These are phyloP conservation scores for Pisolithus albus DNA, from an alignment of 768 basidiomycete species.

Conservation along the genomic window DNA sequence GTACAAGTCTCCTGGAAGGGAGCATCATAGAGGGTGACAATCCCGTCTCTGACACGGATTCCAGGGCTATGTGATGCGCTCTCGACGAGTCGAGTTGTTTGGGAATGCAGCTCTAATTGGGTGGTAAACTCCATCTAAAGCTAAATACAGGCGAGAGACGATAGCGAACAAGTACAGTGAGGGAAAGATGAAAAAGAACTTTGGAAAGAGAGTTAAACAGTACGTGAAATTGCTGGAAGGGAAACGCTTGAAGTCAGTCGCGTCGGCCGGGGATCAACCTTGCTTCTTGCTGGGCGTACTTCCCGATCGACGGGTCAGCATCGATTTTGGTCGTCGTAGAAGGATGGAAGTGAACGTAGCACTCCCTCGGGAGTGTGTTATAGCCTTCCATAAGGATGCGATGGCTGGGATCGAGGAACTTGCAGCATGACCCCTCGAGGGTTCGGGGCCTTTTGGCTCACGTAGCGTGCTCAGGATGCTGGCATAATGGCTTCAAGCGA, in stretches of 20 bases:
- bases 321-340: too few species aligned
- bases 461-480: conserved; percentile 58
- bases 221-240: conserved; percentile 79
- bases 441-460: too few species aligned
- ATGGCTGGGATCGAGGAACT: too few species aligned
- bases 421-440: too few species aligned
- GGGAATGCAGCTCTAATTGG: conserved; percentile 77
- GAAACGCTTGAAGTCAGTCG: conserved; percentile 71
- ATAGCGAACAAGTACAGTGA: conserved; percentile 81
- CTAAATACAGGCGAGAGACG: conserved; percentile 75
- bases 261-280: conserved; percentile 24
- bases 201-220: conserved; percentile 77
- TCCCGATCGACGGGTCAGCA: too few species aligned
- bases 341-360: too few species aligned
- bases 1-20: conserved; percentile 73
- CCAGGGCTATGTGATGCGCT: conserved; percentile 59
- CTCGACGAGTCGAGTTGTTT: conserved; percentile 78
- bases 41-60: conserved; percentile 57
- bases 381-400: too few species aligned
- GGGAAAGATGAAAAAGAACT: conserved; percentile 81
- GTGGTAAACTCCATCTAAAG: conserved; percentile 83
- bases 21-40: conserved; percentile 76
- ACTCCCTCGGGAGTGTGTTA: too few species aligned
- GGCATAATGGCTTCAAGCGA: conserved; percentile 74
- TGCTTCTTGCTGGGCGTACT: too few species aligned